phyloP scores from a whole-genome alignment of 345 rosid genomes.

The Arabis alpina region DNA sequence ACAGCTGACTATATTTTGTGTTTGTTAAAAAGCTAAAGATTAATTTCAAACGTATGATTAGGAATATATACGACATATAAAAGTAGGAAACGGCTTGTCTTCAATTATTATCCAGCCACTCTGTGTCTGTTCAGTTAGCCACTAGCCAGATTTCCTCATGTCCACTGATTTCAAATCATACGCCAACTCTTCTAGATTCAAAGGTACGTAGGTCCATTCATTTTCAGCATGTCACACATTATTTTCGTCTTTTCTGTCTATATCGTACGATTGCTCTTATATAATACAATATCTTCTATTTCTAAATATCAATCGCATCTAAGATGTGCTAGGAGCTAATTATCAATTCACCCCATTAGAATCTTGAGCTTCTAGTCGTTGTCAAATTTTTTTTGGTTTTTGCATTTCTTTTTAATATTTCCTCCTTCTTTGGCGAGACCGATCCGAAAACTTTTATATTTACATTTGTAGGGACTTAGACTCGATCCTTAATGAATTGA shows the following conservation, averaged over 20 bases:
- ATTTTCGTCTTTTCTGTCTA: conserved; percentile 17
- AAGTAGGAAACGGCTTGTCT: conserved; percentile 10
- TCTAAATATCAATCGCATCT: conserved; percentile 16
- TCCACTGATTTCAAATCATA: conserved; percentile 33
- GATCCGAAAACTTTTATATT: too few species aligned
- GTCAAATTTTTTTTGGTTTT: not conserved
- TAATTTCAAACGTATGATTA: conserved; percentile 23
- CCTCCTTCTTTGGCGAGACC: too few species aligned
- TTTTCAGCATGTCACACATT: conserved; percentile 35
- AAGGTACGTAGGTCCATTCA: conserved; percentile 30
- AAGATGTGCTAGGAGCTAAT: conserved; percentile 11
- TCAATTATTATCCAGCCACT: conserved; percentile 31
- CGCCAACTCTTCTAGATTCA: conserved; percentile 33
- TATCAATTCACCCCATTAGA: not conserved
- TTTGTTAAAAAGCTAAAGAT: not conserved
- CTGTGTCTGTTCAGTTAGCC: conserved; percentile 37
- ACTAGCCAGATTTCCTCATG: conserved; percentile 37
- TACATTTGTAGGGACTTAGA: too few species aligned
- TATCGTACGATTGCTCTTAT: conserved; percentile 10
- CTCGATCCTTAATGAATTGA: too few species aligned
- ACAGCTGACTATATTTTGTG: conserved; percentile 26
- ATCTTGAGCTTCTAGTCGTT: conserved; percentile 10
- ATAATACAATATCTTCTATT: conserved; percentile 7
- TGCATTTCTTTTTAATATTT: too few species aligned
- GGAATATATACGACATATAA: conserved; percentile 17